Base-by-base conservation (phyloP, 371 early-diverging fungal species). In the Batkoa obscura region DNA sequence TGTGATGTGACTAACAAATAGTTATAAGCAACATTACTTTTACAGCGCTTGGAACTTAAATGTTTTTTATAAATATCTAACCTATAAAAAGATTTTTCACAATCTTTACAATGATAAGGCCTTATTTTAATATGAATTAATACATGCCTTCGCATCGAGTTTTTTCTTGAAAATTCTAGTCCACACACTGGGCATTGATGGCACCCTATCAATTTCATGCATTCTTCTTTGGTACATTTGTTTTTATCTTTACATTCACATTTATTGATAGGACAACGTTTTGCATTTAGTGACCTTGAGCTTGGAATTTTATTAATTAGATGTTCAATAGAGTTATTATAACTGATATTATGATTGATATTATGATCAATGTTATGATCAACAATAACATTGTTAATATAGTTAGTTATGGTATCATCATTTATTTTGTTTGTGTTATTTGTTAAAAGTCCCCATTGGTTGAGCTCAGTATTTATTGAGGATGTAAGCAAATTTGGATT, bases 41-140 rank as follows among this genome's bases (percentile, higher is more conserved):
- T 43, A 47, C 56, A 55, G 6, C 35, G 23, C 34, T 55, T 55
- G 10, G 56, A 55, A 2, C 2, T 2, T 9, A 55, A 36, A 33
- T 57, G 57, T 3, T 49, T 39, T 38, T 57, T 57, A 41, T 49
- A 49, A 38, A 49, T 49, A n/a, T 57, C 57, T 2, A n/a, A 36
- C 17, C 57, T 33, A 13, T 49, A 47, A 34, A 57, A 57, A 4
- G 49, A 47, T 36, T 49, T 47, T 48, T 49, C n/a, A 37, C 57
- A 57, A 13, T 13, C 39, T 2, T 33, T 23, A 38, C 57, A 57
- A n/a, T 47, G n/a, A 32, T 57, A 57, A 3, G 57, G 57, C 12
- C 57, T 15, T 12, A 47, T 30, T 47, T 57, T 57, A 30, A 57
- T 47, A 35, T 57, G 57, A 32, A 49, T 57, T 2, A 49, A 32